Base-by-base conservation (phyloP, 495 filamentous ascomycete species). In the Extremus antarcticus region DNA sequence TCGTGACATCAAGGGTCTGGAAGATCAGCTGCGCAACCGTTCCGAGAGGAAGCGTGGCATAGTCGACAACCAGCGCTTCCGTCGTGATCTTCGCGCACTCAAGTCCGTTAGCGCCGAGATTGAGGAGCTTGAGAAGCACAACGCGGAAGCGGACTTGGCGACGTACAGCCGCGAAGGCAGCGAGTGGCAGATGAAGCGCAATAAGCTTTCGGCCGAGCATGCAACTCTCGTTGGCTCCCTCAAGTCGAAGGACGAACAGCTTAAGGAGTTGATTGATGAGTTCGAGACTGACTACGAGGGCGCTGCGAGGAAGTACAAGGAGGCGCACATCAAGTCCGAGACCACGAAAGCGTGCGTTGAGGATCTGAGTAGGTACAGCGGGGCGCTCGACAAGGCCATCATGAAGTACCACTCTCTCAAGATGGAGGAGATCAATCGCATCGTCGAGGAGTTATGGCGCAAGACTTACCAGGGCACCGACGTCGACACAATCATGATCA, bases 351-450 rank as follows among this genome's bases (percentile, higher is more conserved):
- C 88, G 0, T 91, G 87, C 11, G 85, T 92, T 38, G 89, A 92
- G 54, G 92, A 99, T 65, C 74, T 99, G 25, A 85, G 77, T 8
- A 82, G 85, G 23, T 96, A 92, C 62, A 77, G 76, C 13, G 72
- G 74, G 1, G 91, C 91, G 13, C 75, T 99, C 24, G 91, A 95
- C 70, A 85, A 90, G 59, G 92, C 94, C 52, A 92, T 99, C 68
- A 96, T 99, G 90, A 84, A 82, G 60, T 97, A 89, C 65, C 92
- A 99, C 69, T 77, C 81, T 20, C 70, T 94, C 53, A 99, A 97
- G 74, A 99, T 99, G 92, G 90, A 91, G 65, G 91, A 97, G 64
- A 94, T 99, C 70, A 99, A 99, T 66, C 78, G 83, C 50, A 95
- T 95, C 65, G 78, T 91, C 58, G 88, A 87, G 60, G 92, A 99